A percentile compares a stretch with the other conserved stretches of the same genome.
Conservation (phyloP, 108 stramenopile genomes). For the Nannochloropsis granulata region DNA sequence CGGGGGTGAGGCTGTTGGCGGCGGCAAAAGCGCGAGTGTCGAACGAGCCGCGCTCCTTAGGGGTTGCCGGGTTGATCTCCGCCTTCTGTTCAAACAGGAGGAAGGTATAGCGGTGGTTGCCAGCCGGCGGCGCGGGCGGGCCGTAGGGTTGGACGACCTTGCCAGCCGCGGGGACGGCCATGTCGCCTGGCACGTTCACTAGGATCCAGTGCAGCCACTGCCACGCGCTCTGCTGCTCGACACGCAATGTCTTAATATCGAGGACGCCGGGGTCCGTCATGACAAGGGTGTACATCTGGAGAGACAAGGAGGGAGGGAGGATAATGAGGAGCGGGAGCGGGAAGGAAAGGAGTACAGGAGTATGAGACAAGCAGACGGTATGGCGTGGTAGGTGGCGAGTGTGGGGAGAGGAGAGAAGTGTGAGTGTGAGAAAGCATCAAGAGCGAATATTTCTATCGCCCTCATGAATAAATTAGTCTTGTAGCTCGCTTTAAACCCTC, state of each 20-base stretch:
- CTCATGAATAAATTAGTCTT: too few species aligned
- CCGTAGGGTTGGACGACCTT: neutral
- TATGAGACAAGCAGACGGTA: too few species aligned
- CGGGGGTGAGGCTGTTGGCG: neutral
- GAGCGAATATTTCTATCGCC: too few species aligned
- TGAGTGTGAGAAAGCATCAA: neutral
- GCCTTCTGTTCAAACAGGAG: neutral
- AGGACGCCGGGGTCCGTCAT: neutral
- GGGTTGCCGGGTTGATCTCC: neutral
- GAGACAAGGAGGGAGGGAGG: neutral
- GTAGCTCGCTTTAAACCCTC: too few species aligned
- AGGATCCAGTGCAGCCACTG: neutral
- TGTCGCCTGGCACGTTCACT: neutral
- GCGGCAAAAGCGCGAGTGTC: neutral
- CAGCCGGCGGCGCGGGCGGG: neutral
- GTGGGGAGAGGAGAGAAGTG: neutral
- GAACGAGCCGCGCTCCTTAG: neutral
- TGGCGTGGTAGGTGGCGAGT: too few species aligned
- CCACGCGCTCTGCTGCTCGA: neutral
- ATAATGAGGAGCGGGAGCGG: too few species aligned
- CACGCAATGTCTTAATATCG: neutral
- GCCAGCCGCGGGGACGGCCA: neutral
- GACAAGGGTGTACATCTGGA: neutral
- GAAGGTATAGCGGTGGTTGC: neutral
- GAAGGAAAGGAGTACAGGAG: too few species aligned